Conservation (phyloP, 2,329 filamentous ascomycete species). For the Pestalotiopsis sp. region DNA sequence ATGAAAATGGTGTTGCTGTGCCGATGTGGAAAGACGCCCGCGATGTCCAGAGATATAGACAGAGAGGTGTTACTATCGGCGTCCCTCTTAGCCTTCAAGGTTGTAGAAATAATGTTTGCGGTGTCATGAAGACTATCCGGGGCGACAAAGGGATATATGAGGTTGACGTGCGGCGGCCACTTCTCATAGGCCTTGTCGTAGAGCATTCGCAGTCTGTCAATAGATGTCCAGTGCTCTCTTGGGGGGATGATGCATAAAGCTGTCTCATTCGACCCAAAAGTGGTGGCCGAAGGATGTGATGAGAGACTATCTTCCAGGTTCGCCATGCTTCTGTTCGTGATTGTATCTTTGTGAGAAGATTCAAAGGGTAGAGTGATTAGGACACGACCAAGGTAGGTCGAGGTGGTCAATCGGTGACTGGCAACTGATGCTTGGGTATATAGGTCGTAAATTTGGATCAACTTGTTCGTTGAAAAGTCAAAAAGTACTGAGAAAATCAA, state of each 20-base stretch:
- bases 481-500: too few relatives aligned
- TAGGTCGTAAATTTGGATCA: too few relatives aligned
- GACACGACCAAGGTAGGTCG: neutral
- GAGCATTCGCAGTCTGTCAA: slow-evolving; percentile 57
- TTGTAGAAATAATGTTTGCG: slow-evolving; percentile 36
- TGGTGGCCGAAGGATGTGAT: neutral
- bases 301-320: neutral
- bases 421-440: neutral
- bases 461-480: too few relatives aligned
- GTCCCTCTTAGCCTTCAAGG: slow-evolving; percentile 24
- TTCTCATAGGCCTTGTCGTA: slow-evolving; percentile 62
- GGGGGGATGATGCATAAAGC: slow-evolving; percentile 63
- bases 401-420: neutral
- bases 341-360: neutral
- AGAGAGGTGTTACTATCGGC: slow-evolving; percentile 12
- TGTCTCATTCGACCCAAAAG: slow-evolving; percentile 49
- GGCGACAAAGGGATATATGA: slow-evolving; percentile 65
- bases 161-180: slow-evolving; percentile 68
- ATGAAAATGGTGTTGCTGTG: slow-evolving; percentile 52
- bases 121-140: slow-evolving; percentile 45
- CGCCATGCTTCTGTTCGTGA: neutral
- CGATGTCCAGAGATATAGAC: slow-evolving; percentile 36
- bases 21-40: slow-evolving; percentile 49
- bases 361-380: neutral
- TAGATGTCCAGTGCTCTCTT: slow-evolving; percentile 40